phyloP scores from a whole-genome alignment of 306 rosid species.

The Benincasa hispida region DNA sequence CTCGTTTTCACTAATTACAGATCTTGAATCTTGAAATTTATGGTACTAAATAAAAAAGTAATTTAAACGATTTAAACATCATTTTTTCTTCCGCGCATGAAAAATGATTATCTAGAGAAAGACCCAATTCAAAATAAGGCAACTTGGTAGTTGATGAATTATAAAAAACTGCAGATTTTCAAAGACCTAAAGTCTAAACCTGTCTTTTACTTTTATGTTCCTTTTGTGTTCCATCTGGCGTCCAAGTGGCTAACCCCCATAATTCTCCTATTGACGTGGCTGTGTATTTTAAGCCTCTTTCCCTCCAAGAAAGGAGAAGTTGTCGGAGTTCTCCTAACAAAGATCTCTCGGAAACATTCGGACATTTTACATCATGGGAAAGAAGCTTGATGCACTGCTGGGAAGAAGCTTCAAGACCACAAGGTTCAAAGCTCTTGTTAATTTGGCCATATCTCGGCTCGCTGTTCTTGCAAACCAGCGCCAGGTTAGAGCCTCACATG shows the following conservation, averaged over 20 bases:
- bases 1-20: not conserved
- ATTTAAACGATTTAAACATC: not conserved
- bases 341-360: not conserved
- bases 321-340: not conserved
- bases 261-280: not conserved
- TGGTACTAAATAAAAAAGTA: too few species aligned
- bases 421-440: slow-evolving; percentile 40
- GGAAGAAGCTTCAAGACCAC: slow-evolving; percentile 48
- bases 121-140: slow-evolving; percentile 4
- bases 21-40: not conserved
- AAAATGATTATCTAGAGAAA: not conserved
- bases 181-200: not conserved
- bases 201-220: not conserved
- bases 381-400: slow-evolving; percentile 53
- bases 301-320: not conserved
- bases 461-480: slow-evolving; percentile 59
- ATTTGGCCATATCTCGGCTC: slow-evolving; percentile 66
- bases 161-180: not conserved
- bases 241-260: not conserved
- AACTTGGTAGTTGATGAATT: not conserved
- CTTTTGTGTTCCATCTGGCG: not conserved
- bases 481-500: slow-evolving; percentile 31
- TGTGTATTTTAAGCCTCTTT: not conserved
- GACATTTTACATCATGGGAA: slow-evolving; percentile 50
- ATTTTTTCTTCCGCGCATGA: not conserved